Conservation (phyloP, 2,329 filamentous ascomycete genomes). For the Macroventuria anomochaeta region DNA sequence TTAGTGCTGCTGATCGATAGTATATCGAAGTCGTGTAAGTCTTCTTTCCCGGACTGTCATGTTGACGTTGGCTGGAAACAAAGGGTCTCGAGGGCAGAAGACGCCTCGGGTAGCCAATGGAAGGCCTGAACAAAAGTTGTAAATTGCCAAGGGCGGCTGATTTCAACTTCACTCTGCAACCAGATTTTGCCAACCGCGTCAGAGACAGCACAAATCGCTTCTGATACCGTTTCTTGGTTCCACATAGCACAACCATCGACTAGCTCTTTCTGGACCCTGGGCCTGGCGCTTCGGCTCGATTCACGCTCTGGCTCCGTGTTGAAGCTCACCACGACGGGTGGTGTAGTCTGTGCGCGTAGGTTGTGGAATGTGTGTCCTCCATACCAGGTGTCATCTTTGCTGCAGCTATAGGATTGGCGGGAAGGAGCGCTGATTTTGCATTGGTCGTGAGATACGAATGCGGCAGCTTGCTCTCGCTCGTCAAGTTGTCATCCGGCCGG, state of each 20-base stretch:
- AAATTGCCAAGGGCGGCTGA: conserved; percentile 13
- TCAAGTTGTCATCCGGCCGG: neutral
- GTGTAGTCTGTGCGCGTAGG: conserved; percentile 18
- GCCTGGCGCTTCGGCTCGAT: neutral
- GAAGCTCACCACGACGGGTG: neutral
- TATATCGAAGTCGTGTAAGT: neutral
- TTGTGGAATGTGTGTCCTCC: neutral
- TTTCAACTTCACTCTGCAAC: conserved; percentile 20
- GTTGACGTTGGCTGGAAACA: neutral
- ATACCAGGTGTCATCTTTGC: conserved; percentile 11
- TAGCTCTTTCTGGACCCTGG: conserved; percentile 16
- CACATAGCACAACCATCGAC: neutral
- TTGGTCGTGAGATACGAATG: neutral
- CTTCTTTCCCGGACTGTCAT: neutral
- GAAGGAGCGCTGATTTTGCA: neutral
- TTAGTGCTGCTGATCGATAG: neutral
- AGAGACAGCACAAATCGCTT: conserved; percentile 13
- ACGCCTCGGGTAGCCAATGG: conserved; percentile 6
- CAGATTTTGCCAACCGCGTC: conserved; percentile 15
- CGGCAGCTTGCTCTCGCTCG: neutral
- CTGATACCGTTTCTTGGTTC: conserved; percentile 15
- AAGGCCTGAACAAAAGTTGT: conserved; percentile 1
- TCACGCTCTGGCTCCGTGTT: neutral
- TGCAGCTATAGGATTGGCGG: neutral
- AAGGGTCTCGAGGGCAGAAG: neutral